Conservation (phyloP, 805 yeast species). For the Metschnikowia shivogae region DNA sequence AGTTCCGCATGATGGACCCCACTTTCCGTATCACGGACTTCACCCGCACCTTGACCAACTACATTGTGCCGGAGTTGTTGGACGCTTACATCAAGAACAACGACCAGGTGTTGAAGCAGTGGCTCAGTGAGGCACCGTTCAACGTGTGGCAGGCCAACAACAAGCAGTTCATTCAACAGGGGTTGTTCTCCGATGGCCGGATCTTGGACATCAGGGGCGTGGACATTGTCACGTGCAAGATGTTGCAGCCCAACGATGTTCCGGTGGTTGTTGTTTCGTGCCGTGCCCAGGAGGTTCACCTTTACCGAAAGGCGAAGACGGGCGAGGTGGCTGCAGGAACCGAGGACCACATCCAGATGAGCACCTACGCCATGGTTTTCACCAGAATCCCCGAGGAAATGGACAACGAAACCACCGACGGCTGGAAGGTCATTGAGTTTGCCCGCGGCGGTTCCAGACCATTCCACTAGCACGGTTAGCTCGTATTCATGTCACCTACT, state of each 20-base stretch:
- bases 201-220: slow-evolving; percentile 94
- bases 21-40: slow-evolving; percentile 75
- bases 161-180: slow-evolving; percentile 88
- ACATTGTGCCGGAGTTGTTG: slow-evolving; percentile 88
- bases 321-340: slow-evolving; percentile 96
- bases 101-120: slow-evolving; percentile 69
- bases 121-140: slow-evolving; percentile 97
- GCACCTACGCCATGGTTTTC: slow-evolving; percentile 94
- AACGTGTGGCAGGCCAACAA: slow-evolving; percentile 92
- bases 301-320: slow-evolving; percentile 83
- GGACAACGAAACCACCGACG: slow-evolving; percentile 87
- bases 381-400: slow-evolving; percentile 91
- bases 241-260: slow-evolving; percentile 82
- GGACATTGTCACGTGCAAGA: slow-evolving; percentile 82
- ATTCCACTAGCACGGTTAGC: slow-evolving; percentile 40
- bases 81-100: slow-evolving; percentile 96
- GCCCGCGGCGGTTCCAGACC: slow-evolving; percentile 91
- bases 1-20: slow-evolving; percentile 88
- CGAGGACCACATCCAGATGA: slow-evolving; percentile 85
- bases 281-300: slow-evolving; percentile 92
- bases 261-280: slow-evolving; percentile 94
- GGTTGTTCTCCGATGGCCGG: slow-evolving; percentile 83
- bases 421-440: slow-evolving; percentile 94
- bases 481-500: background rate
- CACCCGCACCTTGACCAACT: slow-evolving; percentile 80